These are phyloP conservation scores for Lentinula raphanica DNA, from an alignment of 768 basidiomycete species.

Conservation along the genomic window DNA sequence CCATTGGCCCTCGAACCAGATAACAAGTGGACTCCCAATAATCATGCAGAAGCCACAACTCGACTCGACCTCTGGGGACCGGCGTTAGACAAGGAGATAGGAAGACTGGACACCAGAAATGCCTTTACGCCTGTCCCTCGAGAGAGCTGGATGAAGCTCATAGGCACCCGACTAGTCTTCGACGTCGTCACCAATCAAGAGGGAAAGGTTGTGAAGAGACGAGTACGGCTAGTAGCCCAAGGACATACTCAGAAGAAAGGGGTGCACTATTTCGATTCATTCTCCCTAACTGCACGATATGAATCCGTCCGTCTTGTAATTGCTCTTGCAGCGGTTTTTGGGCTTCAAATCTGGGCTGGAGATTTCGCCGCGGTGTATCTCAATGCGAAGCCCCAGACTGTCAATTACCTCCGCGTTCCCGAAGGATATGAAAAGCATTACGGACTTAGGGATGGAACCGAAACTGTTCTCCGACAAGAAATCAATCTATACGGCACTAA, in stretches of 20 bases:
- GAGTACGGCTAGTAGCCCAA: constrained; percentile 6
- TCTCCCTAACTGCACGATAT: neutral
- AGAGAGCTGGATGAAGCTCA: neutral
- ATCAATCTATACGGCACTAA: no score
- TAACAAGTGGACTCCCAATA: no score
- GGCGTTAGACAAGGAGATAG: no score
- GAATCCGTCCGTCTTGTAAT: constrained; percentile 10
- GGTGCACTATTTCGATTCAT: constrained; percentile 16
- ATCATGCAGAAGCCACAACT: no score
- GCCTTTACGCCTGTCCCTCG: neutral
- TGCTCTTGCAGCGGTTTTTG: constrained; percentile 18
- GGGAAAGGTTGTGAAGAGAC: constrained; percentile 2
- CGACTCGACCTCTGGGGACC: no score
- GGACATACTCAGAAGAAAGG: constrained; percentile 24
- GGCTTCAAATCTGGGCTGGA: neutral
- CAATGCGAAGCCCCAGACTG: no score
- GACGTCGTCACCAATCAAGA: neutral
- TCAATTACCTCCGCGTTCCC: no score
- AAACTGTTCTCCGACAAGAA: no score
- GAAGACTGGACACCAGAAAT: neutral
- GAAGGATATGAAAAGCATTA: no score
- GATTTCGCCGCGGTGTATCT: neutral
- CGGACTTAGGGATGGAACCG: no score
- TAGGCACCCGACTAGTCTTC: constrained; percentile 2
- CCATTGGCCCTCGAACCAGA: neutral